Evolutionary conservation across 2,329 filamentous ascomycete species (phyloP), one percentile per base, ranked within the genome.

Genomic region (Verticillium isaacii): DNA sequence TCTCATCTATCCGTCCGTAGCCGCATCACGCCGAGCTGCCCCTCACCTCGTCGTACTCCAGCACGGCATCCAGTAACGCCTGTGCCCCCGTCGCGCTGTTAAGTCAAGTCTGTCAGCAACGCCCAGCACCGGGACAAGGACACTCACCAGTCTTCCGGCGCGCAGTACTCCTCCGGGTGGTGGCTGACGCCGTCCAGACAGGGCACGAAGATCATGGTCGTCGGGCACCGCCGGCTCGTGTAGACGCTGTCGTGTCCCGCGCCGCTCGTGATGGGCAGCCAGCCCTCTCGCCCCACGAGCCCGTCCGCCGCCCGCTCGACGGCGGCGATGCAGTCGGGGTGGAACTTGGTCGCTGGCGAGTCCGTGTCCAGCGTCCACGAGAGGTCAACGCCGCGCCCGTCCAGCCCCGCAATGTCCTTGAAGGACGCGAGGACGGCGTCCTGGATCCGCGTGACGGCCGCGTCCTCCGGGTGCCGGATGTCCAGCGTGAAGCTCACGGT

Each of bases 131-230:
- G 9, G 17, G 5, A 12, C 9, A 5, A 25, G 5, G 2, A 2
- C 41, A 52, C 63, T 60, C 32, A 65, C 64, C 85, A 89, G 68
- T 89, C 85, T 56, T 86, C 84, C 0, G 80, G 78, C 52, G 80
- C 82, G 41, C 83, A 84, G 67, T 85, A 89, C 68, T 89, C 87
- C 55, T 82, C 78, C 2, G 87, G 86, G 67, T 88, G 83, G 69
- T 89, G 87, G 67, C 84, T 87, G 23, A 89, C 74, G 1, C 87
- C 87, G 66, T 87, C 82, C 68, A 78, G 82, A 65, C 85, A 88
- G 5, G 86, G 85, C 19, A 88, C 83, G 66, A 89, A 89, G 32
- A 89, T 85, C 86, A 89, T 89, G 54, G 83, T 82, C 2, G 86
- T 88, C 17, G 86, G 87, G 55, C 83, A 85, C 41, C 78, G 76